Base-by-base conservation (phyloP, 306 rosid species). In the Vigna hirtella region DNA sequence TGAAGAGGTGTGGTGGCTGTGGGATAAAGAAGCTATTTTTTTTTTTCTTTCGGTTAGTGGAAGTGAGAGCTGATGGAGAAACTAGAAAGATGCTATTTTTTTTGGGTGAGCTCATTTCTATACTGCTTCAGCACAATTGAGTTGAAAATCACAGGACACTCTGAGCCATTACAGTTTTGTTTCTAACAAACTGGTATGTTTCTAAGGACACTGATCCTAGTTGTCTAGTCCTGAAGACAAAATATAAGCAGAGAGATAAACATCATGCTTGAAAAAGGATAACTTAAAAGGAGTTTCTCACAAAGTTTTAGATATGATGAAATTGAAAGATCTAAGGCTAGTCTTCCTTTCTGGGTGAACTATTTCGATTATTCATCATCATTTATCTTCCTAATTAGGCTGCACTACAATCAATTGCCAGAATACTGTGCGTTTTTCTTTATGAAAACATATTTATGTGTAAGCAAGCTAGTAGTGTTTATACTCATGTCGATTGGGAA, bases 121-220 rank as follows among this genome's bases (percentile, higher is more conserved):
- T 32, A 18, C 5, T 77, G 71, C 74, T 55, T 76, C 52, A 14
- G 30, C 14, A 11, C 38, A 40, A 3, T 40, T 10, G 7, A 68
- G 50, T 61, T 76, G 58, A 50, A 51, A 63, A 11, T 47, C 7
- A 14, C n/a, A 20, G 32, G 66, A 18, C 57, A 28, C 36, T 48
- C 65, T 22, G 65, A 70, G 20, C 57, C 66, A 74, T 61, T 48
- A 30, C n/a, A 57, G 30, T 32, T 36, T 53, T 6, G 59, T 59
- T 45, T 67, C 70, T 14, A 59, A 24, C 48, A 24, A n/a, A 58
- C 40, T 52, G 53, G 16, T 66, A 42, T 76, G 9, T 48, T 71
- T 43, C 49, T 42, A 15, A 40, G 22, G 73, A 78, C 59, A 26
- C 30, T 50, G 77, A 57, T 73, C 43, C 56, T 83, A n/a, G 28